Conservation (phyloP, 306 rosid species). For the Trifolium repens region DNA sequence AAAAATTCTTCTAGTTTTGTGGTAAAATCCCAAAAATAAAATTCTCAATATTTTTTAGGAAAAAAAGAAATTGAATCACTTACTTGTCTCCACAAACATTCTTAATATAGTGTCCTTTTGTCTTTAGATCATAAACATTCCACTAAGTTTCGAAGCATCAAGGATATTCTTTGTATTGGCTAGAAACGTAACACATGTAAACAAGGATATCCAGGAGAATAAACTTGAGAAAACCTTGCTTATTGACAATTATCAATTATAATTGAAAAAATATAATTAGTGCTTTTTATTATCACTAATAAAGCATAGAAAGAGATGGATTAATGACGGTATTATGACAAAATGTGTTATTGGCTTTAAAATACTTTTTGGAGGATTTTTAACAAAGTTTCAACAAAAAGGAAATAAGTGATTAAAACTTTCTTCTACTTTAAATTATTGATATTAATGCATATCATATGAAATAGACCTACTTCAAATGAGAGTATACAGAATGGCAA, state of each 20-base stretch:
- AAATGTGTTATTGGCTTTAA: constrained; percentile 20
- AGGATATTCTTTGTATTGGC: constrained; percentile 50
- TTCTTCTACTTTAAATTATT: constrained; percentile 10
- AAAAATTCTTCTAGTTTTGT: constrained; percentile 37
- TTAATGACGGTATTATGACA: constrained; percentile 17
- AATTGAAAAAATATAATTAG: background rate
- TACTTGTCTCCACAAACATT: constrained; percentile 41
- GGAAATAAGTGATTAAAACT: background rate
- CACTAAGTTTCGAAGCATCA: constrained; percentile 37
- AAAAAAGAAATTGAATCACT: background rate
- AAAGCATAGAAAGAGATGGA: constrained; percentile 32
- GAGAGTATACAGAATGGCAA: background rate
- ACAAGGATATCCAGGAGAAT: constrained; percentile 49
- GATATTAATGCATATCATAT: background rate
- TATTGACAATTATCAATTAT: constrained; percentile 21
- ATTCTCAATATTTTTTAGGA: constrained; percentile 1
- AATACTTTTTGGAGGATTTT: constrained; percentile 21
- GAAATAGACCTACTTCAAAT: background rate
- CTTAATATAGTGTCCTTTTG: constrained; percentile 30
- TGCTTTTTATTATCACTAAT: constrained; percentile 41
- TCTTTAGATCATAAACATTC: constrained; percentile 38
- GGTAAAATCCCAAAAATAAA: constrained; percentile 20
- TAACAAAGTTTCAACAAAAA: background rate
- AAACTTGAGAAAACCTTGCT: constrained; percentile 48
- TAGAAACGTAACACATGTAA: constrained; percentile 21